Evolutionary conservation across 306 rosid species (phyloP).

Genomic region (Lupinus albus): DNA sequence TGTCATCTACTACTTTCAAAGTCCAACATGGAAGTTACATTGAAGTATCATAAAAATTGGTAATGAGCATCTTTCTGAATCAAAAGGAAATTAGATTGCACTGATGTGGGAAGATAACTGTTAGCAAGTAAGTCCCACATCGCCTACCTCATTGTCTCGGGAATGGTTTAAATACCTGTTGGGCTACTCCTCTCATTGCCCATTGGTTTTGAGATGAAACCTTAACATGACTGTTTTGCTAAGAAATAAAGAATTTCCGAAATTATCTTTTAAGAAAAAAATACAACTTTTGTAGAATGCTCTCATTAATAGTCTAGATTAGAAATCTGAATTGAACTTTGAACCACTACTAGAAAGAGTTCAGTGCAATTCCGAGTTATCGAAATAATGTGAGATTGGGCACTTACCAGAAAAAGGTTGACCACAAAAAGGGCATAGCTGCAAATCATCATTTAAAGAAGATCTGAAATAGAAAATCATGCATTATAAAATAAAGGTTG

Average conservation of each 20-base stretch:
- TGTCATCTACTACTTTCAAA: slow-evolving; percentile 2
- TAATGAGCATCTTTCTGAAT: neutral
- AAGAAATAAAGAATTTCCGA: no score
- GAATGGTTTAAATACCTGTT: neutral
- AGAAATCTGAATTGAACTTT: neutral
- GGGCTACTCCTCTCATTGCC: no score
- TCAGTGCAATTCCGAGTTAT: neutral
- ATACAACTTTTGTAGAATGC: neutral
- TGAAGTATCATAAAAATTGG: neutral
- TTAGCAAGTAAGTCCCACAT: neutral
- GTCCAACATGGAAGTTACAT: neutral
- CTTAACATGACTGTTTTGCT: neutral
- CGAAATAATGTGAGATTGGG: no score
- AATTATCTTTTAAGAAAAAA: neutral
- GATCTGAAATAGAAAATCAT: slow-evolving; percentile 59
- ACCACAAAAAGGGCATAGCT: slow-evolving; percentile 86
- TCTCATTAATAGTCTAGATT: neutral
- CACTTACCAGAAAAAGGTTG: slow-evolving; percentile 88
- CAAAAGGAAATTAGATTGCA: slow-evolving; percentile 4
- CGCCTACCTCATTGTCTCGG: no score
- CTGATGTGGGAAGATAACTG: neutral
- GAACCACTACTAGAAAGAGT: slow-evolving; percentile 10
- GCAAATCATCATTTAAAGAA: slow-evolving; percentile 72
- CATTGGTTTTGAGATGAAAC: no score
- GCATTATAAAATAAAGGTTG: slow-evolving; percentile 4